These are phyloP conservation scores for Capronia epimyces DNA, from an alignment of 2,329 filamentous ascomycete genomes.

Conservation along the genomic window DNA sequence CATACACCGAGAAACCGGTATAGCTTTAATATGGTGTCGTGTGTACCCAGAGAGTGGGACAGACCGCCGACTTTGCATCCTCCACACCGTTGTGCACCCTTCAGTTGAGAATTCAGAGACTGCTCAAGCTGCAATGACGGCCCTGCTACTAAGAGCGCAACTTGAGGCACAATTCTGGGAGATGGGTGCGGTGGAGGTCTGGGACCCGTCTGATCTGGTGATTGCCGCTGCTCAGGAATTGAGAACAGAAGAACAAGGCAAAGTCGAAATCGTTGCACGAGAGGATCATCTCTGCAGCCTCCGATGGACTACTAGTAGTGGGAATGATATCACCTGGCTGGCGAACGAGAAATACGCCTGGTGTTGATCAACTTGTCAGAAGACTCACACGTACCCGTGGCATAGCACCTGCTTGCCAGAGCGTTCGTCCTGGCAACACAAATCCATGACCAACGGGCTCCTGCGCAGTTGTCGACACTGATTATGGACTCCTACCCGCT, in stretches of 20 bases:
- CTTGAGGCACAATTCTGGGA: constrained; percentile 66
- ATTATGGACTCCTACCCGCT: no score
- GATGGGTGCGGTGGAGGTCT: constrained; percentile 66
- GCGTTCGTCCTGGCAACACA: no score
- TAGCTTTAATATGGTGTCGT: constrained; percentile 38
- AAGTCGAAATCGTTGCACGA: constrained; percentile 39
- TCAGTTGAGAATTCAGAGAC: constrained; percentile 36
- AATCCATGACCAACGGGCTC: no score
- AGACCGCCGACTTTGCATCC: constrained; percentile 40
- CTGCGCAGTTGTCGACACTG: no score
- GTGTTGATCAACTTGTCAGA: constrained; percentile 36
- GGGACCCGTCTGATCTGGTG: constrained; percentile 66
- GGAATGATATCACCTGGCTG: constrained; percentile 42
- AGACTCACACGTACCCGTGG: no score
- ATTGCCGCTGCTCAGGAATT: constrained; percentile 38
- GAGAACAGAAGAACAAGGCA: constrained; percentile 25
- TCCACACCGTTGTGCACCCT: constrained; percentile 34
- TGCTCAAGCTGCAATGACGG: constrained; percentile 45
- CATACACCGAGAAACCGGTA: constrained; percentile 37
- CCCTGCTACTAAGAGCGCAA: constrained; percentile 62
- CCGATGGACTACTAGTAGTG: constrained; percentile 40
- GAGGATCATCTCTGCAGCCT: constrained; percentile 45
- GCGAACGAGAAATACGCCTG: constrained; percentile 48
- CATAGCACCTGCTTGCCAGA: not conserved
- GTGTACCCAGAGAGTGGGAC: constrained; percentile 34